A percentile compares a stretch with the other conserved stretches of the same genome.
These are phyloP conservation scores for Candida tammaniensis DNA, from an alignment of 805 yeast genomes.

Conservation along the genomic window DNA sequence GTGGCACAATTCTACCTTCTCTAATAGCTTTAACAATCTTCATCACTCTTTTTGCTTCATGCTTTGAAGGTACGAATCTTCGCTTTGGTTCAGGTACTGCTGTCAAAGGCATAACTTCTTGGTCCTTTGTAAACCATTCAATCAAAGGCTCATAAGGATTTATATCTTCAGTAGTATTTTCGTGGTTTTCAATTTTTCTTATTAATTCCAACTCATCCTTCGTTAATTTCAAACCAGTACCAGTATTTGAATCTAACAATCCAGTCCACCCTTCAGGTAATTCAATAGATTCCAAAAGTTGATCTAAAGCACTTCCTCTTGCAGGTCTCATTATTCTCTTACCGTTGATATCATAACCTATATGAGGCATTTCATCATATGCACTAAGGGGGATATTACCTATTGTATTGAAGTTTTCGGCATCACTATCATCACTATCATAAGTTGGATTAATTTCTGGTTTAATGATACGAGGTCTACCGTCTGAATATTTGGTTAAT, in stretches of 20 bases:
- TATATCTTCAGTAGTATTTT: conserved; percentile 72
- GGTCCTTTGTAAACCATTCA: conserved; percentile 90
- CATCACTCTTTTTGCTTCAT: conserved; percentile 95
- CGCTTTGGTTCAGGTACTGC: conserved; percentile 97
- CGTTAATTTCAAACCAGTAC: conserved; percentile 75
- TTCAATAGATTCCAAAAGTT: conserved; percentile 83
- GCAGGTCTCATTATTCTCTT: conserved; percentile 99
- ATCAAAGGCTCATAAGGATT: conserved; percentile 92
- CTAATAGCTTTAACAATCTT: conserved; percentile 94
- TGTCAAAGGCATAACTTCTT: conserved; percentile 85
- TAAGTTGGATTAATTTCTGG: conserved; percentile 95
- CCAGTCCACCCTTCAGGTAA: conserved; percentile 99
- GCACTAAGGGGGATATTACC: conserved; percentile 93
- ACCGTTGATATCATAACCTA: conserved; percentile 96
- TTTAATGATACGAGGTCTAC: conserved; percentile 68
- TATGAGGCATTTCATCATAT: conserved; percentile 95
- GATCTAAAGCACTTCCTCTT: conserved; percentile 90
- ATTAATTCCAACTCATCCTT: conserved; percentile 88
- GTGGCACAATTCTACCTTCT: conserved; percentile 89
- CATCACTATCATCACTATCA: conserved; percentile 91
- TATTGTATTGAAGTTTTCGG: conserved; percentile 76
- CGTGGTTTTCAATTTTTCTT: conserved; percentile 79
- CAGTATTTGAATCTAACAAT: conserved; percentile 84
- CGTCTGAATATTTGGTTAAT: conserved; percentile 65
- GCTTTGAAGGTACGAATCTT: conserved; percentile 93